phyloP scores from a whole-genome alignment of 1,139 yeast genomes.

The Entelexis paramagnoliae region DNA sequence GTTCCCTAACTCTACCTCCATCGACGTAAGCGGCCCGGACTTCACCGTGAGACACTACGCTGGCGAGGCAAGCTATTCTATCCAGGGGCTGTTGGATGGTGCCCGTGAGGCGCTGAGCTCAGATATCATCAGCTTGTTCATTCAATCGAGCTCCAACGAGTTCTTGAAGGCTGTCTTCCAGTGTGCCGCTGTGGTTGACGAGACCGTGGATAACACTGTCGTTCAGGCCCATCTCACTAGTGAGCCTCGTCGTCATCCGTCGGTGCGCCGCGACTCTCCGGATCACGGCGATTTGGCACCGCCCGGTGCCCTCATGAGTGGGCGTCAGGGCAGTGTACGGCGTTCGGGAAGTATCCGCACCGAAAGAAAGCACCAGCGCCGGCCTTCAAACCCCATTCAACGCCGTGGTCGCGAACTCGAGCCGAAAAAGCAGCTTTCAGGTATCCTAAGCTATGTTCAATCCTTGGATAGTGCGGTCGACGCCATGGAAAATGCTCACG shows the following conservation, averaged over 20 bases:
- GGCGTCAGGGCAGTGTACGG: constrained; percentile 10
- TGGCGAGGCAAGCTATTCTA: constrained; percentile 36
- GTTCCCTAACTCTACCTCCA: constrained; percentile 30
- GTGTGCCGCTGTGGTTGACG: constrained; percentile 34
- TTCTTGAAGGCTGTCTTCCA: constrained; percentile 33
- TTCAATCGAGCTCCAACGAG: constrained; percentile 34
- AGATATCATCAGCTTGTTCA: constrained; percentile 35
- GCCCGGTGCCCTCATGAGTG: not conserved
- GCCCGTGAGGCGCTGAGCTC: constrained; percentile 35
- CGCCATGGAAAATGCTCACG: constrained; percentile 34
- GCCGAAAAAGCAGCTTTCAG: constrained; percentile 2
- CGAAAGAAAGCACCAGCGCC: constrained; percentile 6
- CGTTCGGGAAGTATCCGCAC: constrained; percentile 18
- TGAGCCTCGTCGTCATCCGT: constrained; percentile 35
- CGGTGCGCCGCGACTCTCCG: constrained; percentile 25
- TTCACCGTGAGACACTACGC: constrained; percentile 35
- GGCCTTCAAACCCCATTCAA: constrained; percentile 22
- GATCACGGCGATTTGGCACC: not conserved
- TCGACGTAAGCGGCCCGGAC: constrained; percentile 29
- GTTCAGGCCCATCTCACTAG: constrained; percentile 35
- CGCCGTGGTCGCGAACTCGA: constrained; percentile 32
- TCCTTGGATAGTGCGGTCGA: constrained; percentile 31
- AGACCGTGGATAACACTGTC: constrained; percentile 31
- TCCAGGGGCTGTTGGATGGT: constrained; percentile 30
- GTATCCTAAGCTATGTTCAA: constrained; percentile 16